Evolutionary conservation across 1,139 yeast genomes (phyloP).

Genomic region (Yamadazyma mexicana): DNA sequence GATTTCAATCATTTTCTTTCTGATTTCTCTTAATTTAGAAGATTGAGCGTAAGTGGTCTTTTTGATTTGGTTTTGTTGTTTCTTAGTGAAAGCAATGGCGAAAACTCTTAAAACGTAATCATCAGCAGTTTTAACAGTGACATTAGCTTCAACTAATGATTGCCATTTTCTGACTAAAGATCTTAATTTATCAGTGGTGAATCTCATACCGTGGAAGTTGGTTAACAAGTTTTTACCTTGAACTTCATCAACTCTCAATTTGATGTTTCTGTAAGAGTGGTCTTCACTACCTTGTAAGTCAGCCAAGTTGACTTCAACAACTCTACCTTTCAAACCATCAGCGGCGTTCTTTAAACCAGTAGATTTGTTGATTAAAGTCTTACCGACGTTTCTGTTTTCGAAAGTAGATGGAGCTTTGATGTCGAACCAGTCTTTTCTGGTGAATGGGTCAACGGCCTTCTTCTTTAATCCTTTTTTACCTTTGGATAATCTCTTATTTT

Average conservation of each 20-base stretch:
- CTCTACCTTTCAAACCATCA: constrained; percentile 55
- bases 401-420: constrained; percentile 54
- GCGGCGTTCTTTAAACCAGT: constrained; percentile 55
- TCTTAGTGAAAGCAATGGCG: constrained; percentile 55
- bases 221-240: constrained; percentile 56
- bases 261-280: constrained; percentile 52
- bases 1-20: constrained; percentile 53
- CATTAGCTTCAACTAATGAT: constrained; percentile 54
- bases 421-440: constrained; percentile 55
- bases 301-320: constrained; percentile 50
- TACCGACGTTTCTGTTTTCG: constrained; percentile 53
- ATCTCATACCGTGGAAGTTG: constrained; percentile 54
- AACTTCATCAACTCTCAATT: constrained; percentile 55
- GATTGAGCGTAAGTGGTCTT: constrained; percentile 54
- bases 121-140: constrained; percentile 52
- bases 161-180: constrained; percentile 56
- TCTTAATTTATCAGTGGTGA: constrained; percentile 52
- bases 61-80: constrained; percentile 53
- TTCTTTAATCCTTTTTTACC: constrained; percentile 55
- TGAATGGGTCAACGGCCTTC: constrained; percentile 54
- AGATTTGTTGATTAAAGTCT: constrained; percentile 52
- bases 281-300: constrained; percentile 55
- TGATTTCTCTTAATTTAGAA: constrained; percentile 51
- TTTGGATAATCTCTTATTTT: constrained; percentile 55
- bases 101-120: constrained; percentile 51